These are phyloP conservation scores for Morella rubra DNA, from an alignment of 306 rosid genomes.

Conservation along the genomic window DNA sequence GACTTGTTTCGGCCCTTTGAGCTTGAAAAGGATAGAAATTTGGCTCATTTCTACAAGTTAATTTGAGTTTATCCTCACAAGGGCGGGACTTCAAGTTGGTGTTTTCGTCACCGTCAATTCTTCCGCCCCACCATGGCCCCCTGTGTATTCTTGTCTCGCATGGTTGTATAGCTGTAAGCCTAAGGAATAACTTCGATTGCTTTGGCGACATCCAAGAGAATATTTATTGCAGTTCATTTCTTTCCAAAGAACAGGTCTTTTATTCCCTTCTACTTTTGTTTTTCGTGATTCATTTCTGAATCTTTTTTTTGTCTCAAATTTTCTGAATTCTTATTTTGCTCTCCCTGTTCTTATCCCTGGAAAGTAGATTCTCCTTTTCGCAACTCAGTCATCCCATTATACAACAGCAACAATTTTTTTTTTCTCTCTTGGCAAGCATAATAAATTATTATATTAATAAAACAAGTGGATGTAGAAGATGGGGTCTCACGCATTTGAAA, in stretches of 20 bases:
- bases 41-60: slow-evolving; percentile 25
- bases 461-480: too few relatives aligned
- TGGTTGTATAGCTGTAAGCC: neutral
- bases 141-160: neutral
- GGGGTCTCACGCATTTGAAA: too few relatives aligned
- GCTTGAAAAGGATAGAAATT: slow-evolving; percentile 32
- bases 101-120: slow-evolving; percentile 13
- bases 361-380: neutral
- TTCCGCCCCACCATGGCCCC: slow-evolving; percentile 22
- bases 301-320: too few relatives aligned
- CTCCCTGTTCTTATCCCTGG: neutral
- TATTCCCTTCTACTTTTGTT: neutral
- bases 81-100: slow-evolving; percentile 15
- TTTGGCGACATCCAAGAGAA: slow-evolving; percentile 1
- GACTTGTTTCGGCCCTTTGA: slow-evolving; percentile 28
- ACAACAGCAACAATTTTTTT: neutral
- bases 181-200: neutral
- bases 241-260: neutral
- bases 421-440: too few relatives aligned
- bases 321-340: too few relatives aligned
- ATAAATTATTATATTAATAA: too few relatives aligned
- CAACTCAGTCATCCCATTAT: neutral
- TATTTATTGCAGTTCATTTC: neutral
- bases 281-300: neutral
- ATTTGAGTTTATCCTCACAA: slow-evolving; percentile 39